Percentiles rank a stretch among this genome's conserved stretches.
Evolutionary conservation across 805 yeast genomes (phyloP).

Genomic region (Cyberlindnera veronae): DNA sequence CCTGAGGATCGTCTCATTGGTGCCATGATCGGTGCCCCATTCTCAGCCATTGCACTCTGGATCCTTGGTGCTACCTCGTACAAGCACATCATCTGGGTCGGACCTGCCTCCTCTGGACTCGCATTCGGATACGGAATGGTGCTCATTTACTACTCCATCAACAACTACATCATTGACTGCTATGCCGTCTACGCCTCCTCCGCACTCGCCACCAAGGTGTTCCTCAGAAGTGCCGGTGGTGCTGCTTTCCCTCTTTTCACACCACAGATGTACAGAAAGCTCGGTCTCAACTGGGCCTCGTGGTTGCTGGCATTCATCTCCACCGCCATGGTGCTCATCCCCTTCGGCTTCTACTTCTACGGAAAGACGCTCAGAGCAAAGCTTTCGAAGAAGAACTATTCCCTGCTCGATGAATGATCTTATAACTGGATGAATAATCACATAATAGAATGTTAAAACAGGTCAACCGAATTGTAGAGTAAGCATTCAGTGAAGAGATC

Average conservation of each 20-base stretch:
- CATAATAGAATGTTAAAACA: too few species aligned
- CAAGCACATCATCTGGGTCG: constrained; percentile 72
- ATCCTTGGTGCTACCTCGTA: constrained; percentile 77
- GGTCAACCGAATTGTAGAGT: too few species aligned
- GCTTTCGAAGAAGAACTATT: constrained; percentile 65
- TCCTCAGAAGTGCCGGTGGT: constrained; percentile 79
- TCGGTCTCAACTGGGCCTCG: constrained; percentile 79
- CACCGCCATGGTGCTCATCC: constrained; percentile 70
- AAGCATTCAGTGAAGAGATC: too few species aligned
- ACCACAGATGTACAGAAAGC: constrained; percentile 71
- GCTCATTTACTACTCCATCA: constrained; percentile 68
- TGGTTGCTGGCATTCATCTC: constrained; percentile 76
- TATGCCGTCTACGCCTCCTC: constrained; percentile 79
- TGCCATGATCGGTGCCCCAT: constrained; percentile 79
- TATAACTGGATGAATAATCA: too few species aligned
- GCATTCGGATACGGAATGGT: constrained; percentile 79
- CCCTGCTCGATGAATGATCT: too few species aligned
- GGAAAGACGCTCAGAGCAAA: constrained; percentile 62
- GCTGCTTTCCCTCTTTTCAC: constrained; percentile 82
- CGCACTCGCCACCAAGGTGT: constrained; percentile 79
- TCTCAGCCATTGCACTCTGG: constrained; percentile 77
- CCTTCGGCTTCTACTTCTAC: constrained; percentile 65
- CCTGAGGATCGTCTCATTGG: constrained; percentile 82
- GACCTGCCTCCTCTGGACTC: constrained; percentile 74
- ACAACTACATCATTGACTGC: constrained; percentile 87